These are phyloP conservation scores for barrel medic (Medicago truncatula) DNA, from an alignment of 306 rosid species.

Conservation along the genomic window MtrunA17r5.0-ANR NC_053048.1:12035501-12036000, in stretches of 20 bases:
- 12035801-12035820: background rate
- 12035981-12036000: constrained; percentile 19
- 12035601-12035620: constrained; percentile 89
- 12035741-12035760: constrained; percentile 2
- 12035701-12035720: constrained; percentile 36
- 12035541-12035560: constrained; percentile 90
- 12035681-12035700: constrained; percentile 89
- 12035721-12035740: constrained; percentile 2
- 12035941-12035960: background rate
- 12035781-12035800: background rate
- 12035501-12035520: constrained; percentile 4
- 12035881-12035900: background rate
- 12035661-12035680: constrained; percentile 85
- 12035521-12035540: constrained; percentile 38
- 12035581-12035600: constrained; percentile 99
- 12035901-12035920: background rate
- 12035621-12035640: constrained; percentile 67
- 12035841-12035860: background rate
- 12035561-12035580: constrained; percentile 97
- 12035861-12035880: background rate
- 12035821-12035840: background rate
- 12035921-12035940: background rate
- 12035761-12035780: constrained; percentile 16
- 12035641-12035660: constrained; percentile 91
- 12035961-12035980: constrained; percentile 9